Evolutionary conservation across 2,329 filamentous ascomycete species (phyloP).

Genomic region (Dactylella cylindrospora): DNA sequence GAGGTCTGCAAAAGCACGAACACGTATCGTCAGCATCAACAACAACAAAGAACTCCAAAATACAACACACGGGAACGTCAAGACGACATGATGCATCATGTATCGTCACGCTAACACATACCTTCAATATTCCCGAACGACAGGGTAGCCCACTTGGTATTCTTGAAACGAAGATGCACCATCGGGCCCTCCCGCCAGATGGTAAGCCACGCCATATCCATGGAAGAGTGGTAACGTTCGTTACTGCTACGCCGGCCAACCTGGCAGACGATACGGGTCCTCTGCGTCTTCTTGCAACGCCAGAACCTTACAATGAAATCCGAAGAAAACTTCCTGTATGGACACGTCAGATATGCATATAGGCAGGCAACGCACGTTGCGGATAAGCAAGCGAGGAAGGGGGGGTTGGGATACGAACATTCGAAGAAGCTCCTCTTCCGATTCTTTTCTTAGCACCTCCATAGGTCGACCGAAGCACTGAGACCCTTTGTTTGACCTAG

Average conservation of each 20-base stretch:
- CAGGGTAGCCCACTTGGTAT: constrained; percentile 48
- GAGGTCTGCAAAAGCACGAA: constrained; percentile 45
- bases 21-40: constrained; percentile 31
- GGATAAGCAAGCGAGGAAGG: neutral
- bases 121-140: constrained; percentile 49
- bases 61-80: constrained; percentile 1
- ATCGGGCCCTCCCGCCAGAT: constrained; percentile 47
- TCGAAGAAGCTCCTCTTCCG: constrained; percentile 49
- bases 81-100: constrained; percentile 5
- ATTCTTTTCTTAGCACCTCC: constrained; percentile 47
- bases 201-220: constrained; percentile 47
- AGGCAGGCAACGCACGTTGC: neutral
- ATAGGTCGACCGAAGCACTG: constrained; percentile 48
- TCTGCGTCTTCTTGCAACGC: constrained; percentile 47
- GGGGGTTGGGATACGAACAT: constrained; percentile 44
- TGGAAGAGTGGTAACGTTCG: constrained; percentile 47
- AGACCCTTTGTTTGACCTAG: constrained; percentile 45
- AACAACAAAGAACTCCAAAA: neutral
- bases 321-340: constrained; percentile 48
- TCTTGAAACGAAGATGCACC: constrained; percentile 47
- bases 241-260: constrained; percentile 45
- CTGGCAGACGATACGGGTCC: constrained; percentile 48
- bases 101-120: constrained; percentile 30
- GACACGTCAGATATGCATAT: constrained; percentile 42
- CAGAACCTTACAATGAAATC: constrained; percentile 48